Evolutionary conservation across 306 rosid genomes (phyloP).

Genomic region (Biancaea sappan): DNA sequence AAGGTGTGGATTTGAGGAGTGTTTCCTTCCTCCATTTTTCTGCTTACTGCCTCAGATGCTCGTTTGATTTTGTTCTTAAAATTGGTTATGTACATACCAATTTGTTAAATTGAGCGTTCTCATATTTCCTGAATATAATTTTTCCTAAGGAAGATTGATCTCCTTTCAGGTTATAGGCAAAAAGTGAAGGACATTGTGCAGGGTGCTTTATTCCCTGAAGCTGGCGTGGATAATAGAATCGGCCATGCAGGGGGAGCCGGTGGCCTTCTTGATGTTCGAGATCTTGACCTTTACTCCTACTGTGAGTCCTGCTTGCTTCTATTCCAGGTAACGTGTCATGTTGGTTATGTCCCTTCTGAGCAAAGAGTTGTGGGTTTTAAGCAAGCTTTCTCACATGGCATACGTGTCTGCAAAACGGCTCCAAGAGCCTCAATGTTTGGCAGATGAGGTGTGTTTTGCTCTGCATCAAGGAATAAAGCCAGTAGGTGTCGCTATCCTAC

Average conservation of each 20-base stretch:
- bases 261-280: slow-evolving; percentile 92
- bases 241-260: slow-evolving; percentile 97
- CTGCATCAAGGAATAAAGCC: slow-evolving; percentile 72
- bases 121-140: not conserved
- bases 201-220: slow-evolving; percentile 95
- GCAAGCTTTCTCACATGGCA: slow-evolving; percentile 87
- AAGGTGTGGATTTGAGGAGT: not conserved
- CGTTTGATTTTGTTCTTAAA: too few relatives aligned
- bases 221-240: slow-evolving; percentile 68
- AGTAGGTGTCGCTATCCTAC: slow-evolving; percentile 80
- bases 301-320: slow-evolving; percentile 98
- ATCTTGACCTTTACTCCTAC: slow-evolving; percentile 79
- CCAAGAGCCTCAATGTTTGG: slow-evolving; percentile 64
- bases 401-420: slow-evolving; percentile 51
- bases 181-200: slow-evolving; percentile 81
- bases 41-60: too few relatives aligned
- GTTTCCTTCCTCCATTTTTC: too few relatives aligned
- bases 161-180: slow-evolving; percentile 69
- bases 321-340: slow-evolving; percentile 88
- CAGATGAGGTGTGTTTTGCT: slow-evolving; percentile 47
- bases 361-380: slow-evolving; percentile 86
- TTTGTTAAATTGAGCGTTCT: not conserved
- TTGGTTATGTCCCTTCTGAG: slow-evolving; percentile 86
- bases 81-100: not conserved
- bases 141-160: slow-evolving; percentile 1